These are phyloP conservation scores for Wickerhamiella pararugosa DNA, from an alignment of 1,139 yeast species.

Conservation along the genomic window DNA sequence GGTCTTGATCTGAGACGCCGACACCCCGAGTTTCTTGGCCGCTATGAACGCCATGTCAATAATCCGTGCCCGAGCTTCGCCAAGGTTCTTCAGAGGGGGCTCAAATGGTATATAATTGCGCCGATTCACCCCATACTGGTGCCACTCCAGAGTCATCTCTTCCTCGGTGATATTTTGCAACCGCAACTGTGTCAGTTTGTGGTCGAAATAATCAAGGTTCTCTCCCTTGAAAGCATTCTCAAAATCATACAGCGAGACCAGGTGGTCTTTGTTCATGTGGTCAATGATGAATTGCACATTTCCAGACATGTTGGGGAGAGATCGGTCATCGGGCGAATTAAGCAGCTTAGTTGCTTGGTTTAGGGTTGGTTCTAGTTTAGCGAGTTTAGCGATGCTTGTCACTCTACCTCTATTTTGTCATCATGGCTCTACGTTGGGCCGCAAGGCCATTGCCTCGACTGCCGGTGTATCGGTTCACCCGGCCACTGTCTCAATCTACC, in stretches of 20 bases:
- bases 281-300: conserved; percentile 3
- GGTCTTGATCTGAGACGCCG: conserved; percentile 1
- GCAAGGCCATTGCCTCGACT: no score
- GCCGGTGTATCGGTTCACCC: background rate
- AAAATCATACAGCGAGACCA: conserved; percentile 2
- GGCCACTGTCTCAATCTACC: background rate
- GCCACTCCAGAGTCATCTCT: conserved; percentile 1
- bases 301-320: background rate
- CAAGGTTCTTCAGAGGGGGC: background rate
- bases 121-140: background rate
- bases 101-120: background rate
- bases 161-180: background rate
- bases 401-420: no score
- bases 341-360: no score
- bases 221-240: conserved; percentile 1
- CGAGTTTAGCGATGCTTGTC: no score
- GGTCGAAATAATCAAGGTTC: conserved; percentile 2
- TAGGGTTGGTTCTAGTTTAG: no score
- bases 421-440: no score
- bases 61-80: background rate
- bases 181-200: background rate
- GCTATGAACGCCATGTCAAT: background rate
- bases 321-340: background rate
- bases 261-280: conserved; percentile 6
- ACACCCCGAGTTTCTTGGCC: conserved; percentile 2